Evolutionary conservation across 2,329 filamentous ascomycete species (phyloP).

Genomic region (Botrytis aclada): DNA sequence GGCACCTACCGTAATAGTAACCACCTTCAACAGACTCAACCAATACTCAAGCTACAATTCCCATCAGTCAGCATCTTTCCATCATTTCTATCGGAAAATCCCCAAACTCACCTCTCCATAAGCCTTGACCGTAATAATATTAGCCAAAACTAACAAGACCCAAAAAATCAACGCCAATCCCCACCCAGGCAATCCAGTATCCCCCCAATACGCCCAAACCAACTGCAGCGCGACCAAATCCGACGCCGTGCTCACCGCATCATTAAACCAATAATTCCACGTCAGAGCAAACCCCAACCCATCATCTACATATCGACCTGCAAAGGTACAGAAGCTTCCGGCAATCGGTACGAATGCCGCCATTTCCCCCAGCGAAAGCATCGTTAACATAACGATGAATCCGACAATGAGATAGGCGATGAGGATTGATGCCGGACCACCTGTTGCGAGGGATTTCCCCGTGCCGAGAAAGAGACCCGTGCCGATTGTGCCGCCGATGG

Average conservation of each 20-base stretch:
- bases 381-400: slow-evolving; percentile 56
- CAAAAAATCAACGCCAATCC: slow-evolving; percentile 61
- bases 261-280: slow-evolving; percentile 64
- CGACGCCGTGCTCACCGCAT: slow-evolving; percentile 57
- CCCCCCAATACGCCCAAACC: slow-evolving; percentile 57
- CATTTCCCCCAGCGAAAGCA: slow-evolving; percentile 60
- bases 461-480: slow-evolving; percentile 62
- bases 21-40: slow-evolving; percentile 53
- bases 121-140: slow-evolving; percentile 50
- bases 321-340: slow-evolving; percentile 54
- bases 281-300: slow-evolving; percentile 53
- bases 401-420: slow-evolving; percentile 57
- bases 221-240: slow-evolving; percentile 60
- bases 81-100: background rate
- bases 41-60: slow-evolving; percentile 49
- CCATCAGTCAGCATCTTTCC: background rate
- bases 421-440: slow-evolving; percentile 57
- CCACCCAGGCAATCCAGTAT: slow-evolving; percentile 59
- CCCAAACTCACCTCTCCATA: slow-evolving; percentile 49
- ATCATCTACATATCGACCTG: slow-evolving; percentile 53
- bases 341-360: slow-evolving; percentile 54
- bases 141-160: slow-evolving; percentile 51
- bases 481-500: slow-evolving; percentile 57
- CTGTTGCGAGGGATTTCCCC: slow-evolving; percentile 56
- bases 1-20: slow-evolving; percentile 46